These are phyloP conservation scores for Fusarium sp. DNA, from an alignment of 2,329 filamentous ascomycete species.

Conservation along the genomic window DNA sequence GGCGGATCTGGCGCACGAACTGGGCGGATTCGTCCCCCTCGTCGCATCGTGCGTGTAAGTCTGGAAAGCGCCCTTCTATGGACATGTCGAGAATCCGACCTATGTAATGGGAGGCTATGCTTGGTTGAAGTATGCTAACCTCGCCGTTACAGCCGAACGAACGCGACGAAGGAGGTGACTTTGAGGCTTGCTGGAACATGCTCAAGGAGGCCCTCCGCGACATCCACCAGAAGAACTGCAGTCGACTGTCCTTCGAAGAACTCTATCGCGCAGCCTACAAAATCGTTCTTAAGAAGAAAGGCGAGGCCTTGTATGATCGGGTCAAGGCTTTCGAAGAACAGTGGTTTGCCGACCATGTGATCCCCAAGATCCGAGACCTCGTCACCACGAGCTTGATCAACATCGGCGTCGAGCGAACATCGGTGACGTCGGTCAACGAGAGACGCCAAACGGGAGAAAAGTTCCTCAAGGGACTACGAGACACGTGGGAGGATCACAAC, in stretches of 20 bases:
- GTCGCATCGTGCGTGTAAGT: slow-evolving; percentile 58
- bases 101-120: background rate
- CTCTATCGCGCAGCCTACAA: slow-evolving; percentile 95
- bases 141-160: slow-evolving; percentile 47
- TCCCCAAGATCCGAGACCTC: slow-evolving; percentile 75
- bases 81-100: background rate
- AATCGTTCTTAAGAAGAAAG: slow-evolving; percentile 90
- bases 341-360: slow-evolving; percentile 83
- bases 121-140: slow-evolving; percentile 36
- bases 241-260: slow-evolving; percentile 91
- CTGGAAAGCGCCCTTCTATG: background rate
- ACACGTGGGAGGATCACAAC: slow-evolving; percentile 90
- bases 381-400: slow-evolving; percentile 76
- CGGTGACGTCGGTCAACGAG: slow-evolving; percentile 78
- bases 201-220: slow-evolving; percentile 83
- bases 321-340: slow-evolving; percentile 84
- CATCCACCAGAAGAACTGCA: slow-evolving; percentile 94
- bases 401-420: slow-evolving; percentile 67
- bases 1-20: slow-evolving; percentile 56
- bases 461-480: slow-evolving; percentile 81
- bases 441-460: slow-evolving; percentile 83
- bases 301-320: slow-evolving; percentile 81
- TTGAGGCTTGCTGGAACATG: slow-evolving; percentile 85
- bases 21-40: slow-evolving; percentile 58
- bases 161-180: slow-evolving; percentile 74